These are phyloP conservation scores for Arabidopsis suecica DNA, from an alignment of 345 rosid species.

Conservation along the genomic window DNA sequence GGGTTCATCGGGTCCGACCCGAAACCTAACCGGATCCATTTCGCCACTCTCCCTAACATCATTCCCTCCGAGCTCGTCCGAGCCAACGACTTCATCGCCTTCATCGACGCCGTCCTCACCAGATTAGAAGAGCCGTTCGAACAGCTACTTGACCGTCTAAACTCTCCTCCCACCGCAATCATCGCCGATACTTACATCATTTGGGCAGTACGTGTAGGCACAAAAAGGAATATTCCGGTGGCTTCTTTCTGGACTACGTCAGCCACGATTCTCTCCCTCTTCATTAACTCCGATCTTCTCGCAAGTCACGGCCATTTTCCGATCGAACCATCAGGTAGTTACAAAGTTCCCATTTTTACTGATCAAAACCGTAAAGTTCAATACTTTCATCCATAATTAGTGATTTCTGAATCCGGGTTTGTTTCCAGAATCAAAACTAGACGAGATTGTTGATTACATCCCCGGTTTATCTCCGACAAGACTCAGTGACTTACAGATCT, in stretches of 20 bases:
- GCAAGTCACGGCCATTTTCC: constrained; percentile 42
- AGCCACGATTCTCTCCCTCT: constrained; percentile 41
- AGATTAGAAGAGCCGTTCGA: constrained; percentile 50
- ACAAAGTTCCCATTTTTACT: background rate
- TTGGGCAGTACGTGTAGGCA: constrained; percentile 50
- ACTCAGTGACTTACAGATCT: constrained; percentile 47
- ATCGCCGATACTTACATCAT: constrained; percentile 40
- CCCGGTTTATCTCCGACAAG: constrained; percentile 47
- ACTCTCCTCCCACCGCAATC: constrained; percentile 30
- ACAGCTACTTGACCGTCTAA: constrained; percentile 46
- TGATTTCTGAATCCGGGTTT: constrained; percentile 1
- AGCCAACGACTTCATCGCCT: constrained; percentile 35
- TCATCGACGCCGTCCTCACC: constrained; percentile 36
- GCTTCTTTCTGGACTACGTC: constrained; percentile 54
- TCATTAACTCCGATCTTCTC: constrained; percentile 40
- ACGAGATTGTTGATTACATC: constrained; percentile 47
- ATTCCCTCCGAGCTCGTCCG: constrained; percentile 45
- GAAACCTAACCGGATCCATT: constrained; percentile 48
- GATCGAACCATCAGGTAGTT: constrained; percentile 41
- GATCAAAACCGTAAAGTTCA: background rate
- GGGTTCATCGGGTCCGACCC: constrained; percentile 51
- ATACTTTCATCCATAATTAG: background rate
- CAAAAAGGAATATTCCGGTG: constrained; percentile 53
- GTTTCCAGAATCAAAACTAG: constrained; percentile 36
- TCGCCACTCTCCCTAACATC: constrained; percentile 39